Evolutionary conservation across 2,329 filamentous ascomycete species (phyloP).

Genomic region (Celoporthe dispersa): DNA sequence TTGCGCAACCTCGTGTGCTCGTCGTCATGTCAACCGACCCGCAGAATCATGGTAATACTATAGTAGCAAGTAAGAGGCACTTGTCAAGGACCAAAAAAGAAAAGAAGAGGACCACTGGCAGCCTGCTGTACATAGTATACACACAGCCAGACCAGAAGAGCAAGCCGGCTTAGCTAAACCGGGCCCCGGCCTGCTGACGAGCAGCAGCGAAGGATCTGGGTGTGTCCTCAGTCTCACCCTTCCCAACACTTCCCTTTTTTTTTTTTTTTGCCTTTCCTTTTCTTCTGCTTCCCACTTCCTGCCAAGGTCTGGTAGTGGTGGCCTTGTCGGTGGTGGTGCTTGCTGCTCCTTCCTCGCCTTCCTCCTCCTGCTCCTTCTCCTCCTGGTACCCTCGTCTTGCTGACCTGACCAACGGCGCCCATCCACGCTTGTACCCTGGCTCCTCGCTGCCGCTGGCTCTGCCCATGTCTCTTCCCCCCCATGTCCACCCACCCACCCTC

Average conservation of each 20-base stretch:
- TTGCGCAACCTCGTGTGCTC: neutral
- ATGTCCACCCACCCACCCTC: slow-evolving; percentile 16
- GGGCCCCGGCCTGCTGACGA: slow-evolving; percentile 24
- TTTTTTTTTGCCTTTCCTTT: neutral
- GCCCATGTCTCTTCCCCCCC: neutral
- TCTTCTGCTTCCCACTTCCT: neutral
- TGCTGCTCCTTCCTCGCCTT: neutral
- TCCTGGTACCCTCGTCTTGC: neutral
- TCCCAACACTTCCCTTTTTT: neutral
- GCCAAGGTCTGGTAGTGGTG: neutral
- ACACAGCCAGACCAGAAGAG: slow-evolving; percentile 27
- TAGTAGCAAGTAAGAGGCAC: neutral
- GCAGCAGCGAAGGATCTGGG: slow-evolving; percentile 13
- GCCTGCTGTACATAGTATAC: neutral
- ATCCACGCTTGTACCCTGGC: slow-evolving; percentile 5
- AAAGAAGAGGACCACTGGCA: neutral
- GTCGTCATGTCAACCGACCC: neutral
- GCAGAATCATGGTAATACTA: neutral
- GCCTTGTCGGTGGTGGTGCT: too few relatives aligned
- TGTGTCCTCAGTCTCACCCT: slow-evolving; percentile 9
- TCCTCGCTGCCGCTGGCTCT: slow-evolving; percentile 1
- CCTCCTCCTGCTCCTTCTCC: slow-evolving; percentile 1
- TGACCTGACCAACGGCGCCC: slow-evolving; percentile 2
- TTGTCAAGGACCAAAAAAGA: neutral
- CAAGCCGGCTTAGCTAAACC: slow-evolving; percentile 22